Conservation (phyloP, 2,329 filamentous ascomycete species). For the Periconia digitata region DNA sequence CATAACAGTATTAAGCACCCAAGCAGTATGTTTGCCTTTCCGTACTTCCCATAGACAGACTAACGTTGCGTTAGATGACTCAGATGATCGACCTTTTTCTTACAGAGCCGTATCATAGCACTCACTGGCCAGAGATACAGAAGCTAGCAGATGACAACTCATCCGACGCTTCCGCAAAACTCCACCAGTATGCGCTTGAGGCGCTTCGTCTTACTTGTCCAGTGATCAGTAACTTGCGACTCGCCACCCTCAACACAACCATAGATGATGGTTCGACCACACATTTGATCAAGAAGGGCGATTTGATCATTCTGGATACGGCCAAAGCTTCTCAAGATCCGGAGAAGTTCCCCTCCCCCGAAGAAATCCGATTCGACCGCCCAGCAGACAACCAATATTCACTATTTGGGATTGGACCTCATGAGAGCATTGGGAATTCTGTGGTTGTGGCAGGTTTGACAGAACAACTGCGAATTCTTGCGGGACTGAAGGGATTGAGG, state of each 20-base stretch:
- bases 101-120: conserved; percentile 8
- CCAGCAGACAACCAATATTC: conserved; percentile 3
- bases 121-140: conserved; percentile 13
- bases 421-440: conserved; percentile 8
- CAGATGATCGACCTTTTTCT: conserved; percentile 14
- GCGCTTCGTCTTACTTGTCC: conserved; percentile 10
- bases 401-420: conserved; percentile 7
- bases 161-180: conserved; percentile 3
- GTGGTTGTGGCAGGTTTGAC: conserved; percentile 7
- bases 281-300: conserved; percentile 6
- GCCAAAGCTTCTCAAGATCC: conserved; percentile 9
- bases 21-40: conserved; percentile 4
- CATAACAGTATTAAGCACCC: conserved; percentile 5
- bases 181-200: conserved; percentile 12
- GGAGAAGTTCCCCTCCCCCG: conserved; percentile 9
- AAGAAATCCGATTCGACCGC: conserved; percentile 11
- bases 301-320: conserved; percentile 9
- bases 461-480: conserved; percentile 15
- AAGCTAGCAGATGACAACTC: conserved; percentile 3
- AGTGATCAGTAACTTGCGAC: conserved; percentile 4
- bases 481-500: conserved; percentile 8
- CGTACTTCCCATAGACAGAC: background rate
- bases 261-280: conserved; percentile 5
- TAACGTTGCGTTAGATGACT: conserved; percentile 1
- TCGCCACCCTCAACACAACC: background rate